Percentiles rank a stretch among this genome's conserved stretches.
These are phyloP conservation scores for Globisporangium takayamanum DNA, from an alignment of 352 stramenopile genomes.

Conservation along the genomic window DNA sequence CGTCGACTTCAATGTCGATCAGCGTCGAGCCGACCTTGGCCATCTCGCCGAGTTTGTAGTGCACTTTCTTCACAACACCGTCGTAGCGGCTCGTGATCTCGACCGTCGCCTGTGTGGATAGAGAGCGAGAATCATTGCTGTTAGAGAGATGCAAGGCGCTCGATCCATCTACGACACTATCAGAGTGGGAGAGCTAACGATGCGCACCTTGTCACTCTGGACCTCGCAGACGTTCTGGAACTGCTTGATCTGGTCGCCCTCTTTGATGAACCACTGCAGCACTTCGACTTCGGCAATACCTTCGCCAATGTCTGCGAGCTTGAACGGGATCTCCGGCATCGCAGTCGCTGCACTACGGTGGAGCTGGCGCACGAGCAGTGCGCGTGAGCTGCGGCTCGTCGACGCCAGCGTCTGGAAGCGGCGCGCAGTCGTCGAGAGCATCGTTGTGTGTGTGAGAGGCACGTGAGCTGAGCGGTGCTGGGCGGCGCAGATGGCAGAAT, in stretches of 20 bases:
- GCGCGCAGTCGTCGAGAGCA: conserved; percentile 11
- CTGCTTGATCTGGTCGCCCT: conserved; percentile 87
- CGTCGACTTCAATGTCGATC: conserved; percentile 90
- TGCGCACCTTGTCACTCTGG: conserved; percentile 91
- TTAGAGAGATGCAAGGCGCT: not conserved
- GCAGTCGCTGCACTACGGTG: conserved; percentile 31
- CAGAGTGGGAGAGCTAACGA: not conserved
- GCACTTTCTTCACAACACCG: conserved; percentile 89
- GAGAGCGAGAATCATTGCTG: not conserved
- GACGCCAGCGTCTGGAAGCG: conserved; percentile 8
- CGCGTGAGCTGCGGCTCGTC: not conserved
- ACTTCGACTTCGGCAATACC: conserved; percentile 98
- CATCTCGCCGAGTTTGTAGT: conserved; percentile 94
- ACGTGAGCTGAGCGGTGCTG: not conserved
- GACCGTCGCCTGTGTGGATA: conserved; percentile 74
- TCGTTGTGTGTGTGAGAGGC: not conserved
- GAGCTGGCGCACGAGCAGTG: conserved; percentile 19
- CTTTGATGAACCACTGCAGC: conserved; percentile 96
- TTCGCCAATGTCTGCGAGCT: conserved; percentile 96
- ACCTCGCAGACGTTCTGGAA: conserved; percentile 99
- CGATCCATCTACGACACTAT: not conserved
- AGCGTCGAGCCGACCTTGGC: conserved; percentile 92
- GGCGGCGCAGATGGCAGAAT: conserved; percentile 12
- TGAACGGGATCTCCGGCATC: conserved; percentile 85
- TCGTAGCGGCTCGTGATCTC: conserved; percentile 98